Evolutionary conservation across 768 basidiomycete species (phyloP), one percentile per base, ranked within the genome.

Genomic region (Dictyophora rubrovolvata): DNA sequence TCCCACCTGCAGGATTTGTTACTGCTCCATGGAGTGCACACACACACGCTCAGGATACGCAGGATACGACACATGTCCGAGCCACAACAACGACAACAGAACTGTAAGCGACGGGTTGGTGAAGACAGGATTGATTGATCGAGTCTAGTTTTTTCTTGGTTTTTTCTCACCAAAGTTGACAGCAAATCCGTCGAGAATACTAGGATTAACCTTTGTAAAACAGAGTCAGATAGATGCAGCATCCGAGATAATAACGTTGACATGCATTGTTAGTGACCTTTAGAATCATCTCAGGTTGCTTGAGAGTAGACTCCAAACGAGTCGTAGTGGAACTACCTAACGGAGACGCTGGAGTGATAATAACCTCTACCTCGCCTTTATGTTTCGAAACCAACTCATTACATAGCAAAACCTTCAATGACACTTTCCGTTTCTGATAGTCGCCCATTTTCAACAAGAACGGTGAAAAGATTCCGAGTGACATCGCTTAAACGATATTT

Each of bases 91-190:
- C n/a, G n/a, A n/a, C n/a, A n/a, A n/a, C n/a, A n/a, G n/a, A n/a
- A n/a, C n/a, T n/a, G n/a, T n/a, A n/a, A n/a, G n/a, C n/a, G n/a
- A n/a, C n/a, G n/a, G n/a, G n/a, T n/a, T n/a, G n/a, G n/a, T n/a
- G n/a, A n/a, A n/a, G n/a, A n/a, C n/a, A n/a, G n/a, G n/a, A n/a
- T n/a, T n/a, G n/a, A n/a, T n/a, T n/a, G n/a, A n/a, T 94, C 60
- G 98, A 81, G 75, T 99, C 96, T 66, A 99, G 88, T 55, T 91
- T 93, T 79, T n/a, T n/a, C n/a, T n/a, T n/a, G n/a, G n/a, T n/a
- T n/a, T n/a, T n/a, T 95, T 95, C 78, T 97, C 96, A 63, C 93
- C 95, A 69, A 99, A 93, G 75, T 99, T 96, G 53, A 99, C 86
- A 61, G 96, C 79, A 60, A 98, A 72, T 54, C 96, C 96, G 59